A percentile compares a stretch with the other conserved stretches of the same genome.
Conservation (phyloP, 2,329 filamentous ascomycete genomes). For the Scolecobasidium constrictum region DNA sequence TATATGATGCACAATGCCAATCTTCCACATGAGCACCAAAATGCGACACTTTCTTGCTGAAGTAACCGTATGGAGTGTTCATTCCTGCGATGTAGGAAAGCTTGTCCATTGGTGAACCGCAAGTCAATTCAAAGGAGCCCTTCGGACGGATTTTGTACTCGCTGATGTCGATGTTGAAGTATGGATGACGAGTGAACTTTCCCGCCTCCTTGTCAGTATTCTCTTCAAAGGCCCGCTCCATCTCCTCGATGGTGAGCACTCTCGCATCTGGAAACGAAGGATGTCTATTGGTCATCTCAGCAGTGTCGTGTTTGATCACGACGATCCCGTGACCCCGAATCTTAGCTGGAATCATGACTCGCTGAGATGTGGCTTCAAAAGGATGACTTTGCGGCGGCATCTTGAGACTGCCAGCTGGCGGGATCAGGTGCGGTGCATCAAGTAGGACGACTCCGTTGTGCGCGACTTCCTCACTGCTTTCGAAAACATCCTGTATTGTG, state of each 20-base stretch:
- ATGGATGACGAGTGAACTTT: not conserved
- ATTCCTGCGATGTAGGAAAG: not conserved
- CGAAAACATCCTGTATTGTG: not conserved
- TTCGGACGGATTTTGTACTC: not conserved
- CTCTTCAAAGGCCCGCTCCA: not conserved
- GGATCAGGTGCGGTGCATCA: not conserved
- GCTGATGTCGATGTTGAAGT: conserved; percentile 1
- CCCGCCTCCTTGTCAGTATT: not conserved
- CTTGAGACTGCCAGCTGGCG: not conserved
- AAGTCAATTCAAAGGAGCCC: not conserved
- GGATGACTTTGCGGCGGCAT: not conserved
- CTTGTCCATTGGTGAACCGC: not conserved
- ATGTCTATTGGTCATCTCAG: not conserved
- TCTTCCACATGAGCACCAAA: not conserved
- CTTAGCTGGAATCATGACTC: not conserved
- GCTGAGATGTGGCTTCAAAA: not conserved
- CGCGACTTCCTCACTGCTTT: not conserved
- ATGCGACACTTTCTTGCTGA: not conserved
- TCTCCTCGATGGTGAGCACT: not conserved
- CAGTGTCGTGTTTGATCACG: not conserved
- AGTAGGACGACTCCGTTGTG: not conserved
- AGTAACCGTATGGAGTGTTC: not conserved
- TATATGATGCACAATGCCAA: not conserved
- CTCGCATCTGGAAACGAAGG: not conserved
- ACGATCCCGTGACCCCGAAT: not conserved